A percentile compares a stretch with the other conserved stretches of the same genome.
These are phyloP conservation scores for Laguncularia racemosa DNA, from an alignment of 345 rosid genomes.

Conservation along the genomic window DNA sequence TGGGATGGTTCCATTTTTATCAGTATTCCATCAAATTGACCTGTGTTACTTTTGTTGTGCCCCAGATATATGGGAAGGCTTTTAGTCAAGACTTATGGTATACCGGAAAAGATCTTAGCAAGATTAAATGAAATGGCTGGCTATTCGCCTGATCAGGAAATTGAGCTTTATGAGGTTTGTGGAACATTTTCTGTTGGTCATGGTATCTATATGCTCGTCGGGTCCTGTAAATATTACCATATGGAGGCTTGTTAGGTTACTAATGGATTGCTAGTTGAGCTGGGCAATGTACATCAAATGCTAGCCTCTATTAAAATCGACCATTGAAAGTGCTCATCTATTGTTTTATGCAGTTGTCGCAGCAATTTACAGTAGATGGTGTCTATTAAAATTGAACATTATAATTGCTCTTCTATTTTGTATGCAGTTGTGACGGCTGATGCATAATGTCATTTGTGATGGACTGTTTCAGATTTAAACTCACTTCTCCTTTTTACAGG, in stretches of 20 bases:
- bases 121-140: slow-evolving; percentile 73
- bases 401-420: too few relatives aligned
- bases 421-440: too few relatives aligned
- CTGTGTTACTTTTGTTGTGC: slow-evolving; percentile 3
- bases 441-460: background rate
- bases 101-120: slow-evolving; percentile 46
- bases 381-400: too few relatives aligned
- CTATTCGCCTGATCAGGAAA: slow-evolving; percentile 53
- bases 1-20: background rate
- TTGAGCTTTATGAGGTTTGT: slow-evolving; percentile 68
- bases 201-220: background rate
- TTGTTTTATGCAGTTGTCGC: too few relatives aligned
- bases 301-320: too few relatives aligned
- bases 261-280: too few relatives aligned
- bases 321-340: too few relatives aligned
- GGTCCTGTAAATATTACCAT: background rate
- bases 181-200: background rate
- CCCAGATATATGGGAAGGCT: slow-evolving; percentile 59
- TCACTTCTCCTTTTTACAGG: slow-evolving; percentile 32
- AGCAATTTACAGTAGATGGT: too few relatives aligned
- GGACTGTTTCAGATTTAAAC: too few relatives aligned
- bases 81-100: slow-evolving; percentile 50
- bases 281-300: too few relatives aligned
- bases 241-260: too few relatives aligned
- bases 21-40: too few relatives aligned